phyloP scores from a whole-genome alignment of 345 rosid genomes.

The Chamaenerion angustifolium region DNA sequence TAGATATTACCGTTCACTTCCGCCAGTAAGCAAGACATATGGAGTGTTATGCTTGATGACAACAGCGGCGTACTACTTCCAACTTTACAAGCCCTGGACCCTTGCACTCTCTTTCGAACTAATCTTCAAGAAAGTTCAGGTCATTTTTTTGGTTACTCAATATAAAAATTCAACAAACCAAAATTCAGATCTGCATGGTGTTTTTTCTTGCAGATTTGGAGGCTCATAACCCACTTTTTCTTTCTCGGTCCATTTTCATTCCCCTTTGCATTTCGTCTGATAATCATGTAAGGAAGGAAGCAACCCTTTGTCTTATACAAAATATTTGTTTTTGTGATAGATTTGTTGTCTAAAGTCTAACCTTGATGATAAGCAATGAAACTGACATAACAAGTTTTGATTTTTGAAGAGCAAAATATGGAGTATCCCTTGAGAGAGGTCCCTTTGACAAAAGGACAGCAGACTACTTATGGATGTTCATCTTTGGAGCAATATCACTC shows the following conservation, averaged over 20 bases:
- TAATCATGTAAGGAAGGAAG: constrained; percentile 40
- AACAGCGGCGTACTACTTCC: constrained; percentile 27
- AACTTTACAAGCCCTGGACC: constrained; percentile 19
- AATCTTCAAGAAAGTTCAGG: constrained; percentile 44
- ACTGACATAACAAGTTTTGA: not conserved
- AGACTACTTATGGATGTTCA: constrained; percentile 55
- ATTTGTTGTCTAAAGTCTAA: not conserved
- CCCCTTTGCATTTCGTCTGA: constrained; percentile 35
- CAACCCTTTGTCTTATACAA: not conserved
- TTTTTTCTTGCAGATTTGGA: constrained; percentile 42
- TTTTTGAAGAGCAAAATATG: constrained; percentile 41
- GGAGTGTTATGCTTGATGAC: constrained; percentile 51
- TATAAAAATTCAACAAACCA: too few relatives aligned
- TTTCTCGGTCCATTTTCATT: constrained; percentile 44
- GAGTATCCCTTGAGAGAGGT: constrained; percentile 47
- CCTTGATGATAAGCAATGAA: not conserved
- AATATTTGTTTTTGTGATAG: too few relatives aligned
- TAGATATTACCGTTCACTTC: constrained; percentile 46
- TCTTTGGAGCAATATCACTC: constrained; percentile 55
- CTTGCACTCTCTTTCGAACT: constrained; percentile 35
- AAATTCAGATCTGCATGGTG: too few relatives aligned
- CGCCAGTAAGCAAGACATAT: constrained; percentile 56
- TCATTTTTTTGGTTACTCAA: not conserved
- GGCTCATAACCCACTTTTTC: constrained; percentile 45
- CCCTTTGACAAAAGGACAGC: constrained; percentile 60